Base-by-base conservation (phyloP, 148 eudicot genomes). In the Suaeda aralocaspica region DNA sequence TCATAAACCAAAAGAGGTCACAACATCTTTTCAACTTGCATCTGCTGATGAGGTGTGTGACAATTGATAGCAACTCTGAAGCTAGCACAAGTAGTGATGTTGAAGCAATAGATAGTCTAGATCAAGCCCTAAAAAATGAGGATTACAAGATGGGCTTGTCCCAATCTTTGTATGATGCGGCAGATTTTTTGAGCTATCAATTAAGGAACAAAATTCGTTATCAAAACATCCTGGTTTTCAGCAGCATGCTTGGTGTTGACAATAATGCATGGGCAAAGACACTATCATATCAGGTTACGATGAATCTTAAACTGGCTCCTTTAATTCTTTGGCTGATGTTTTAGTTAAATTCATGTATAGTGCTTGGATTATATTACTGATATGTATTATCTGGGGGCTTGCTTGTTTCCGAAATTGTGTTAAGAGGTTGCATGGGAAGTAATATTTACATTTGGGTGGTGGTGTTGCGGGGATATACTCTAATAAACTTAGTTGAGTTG, bases 141-240 rank as follows among this genome's bases (percentile, higher is more conserved):
- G 92, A 91, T 74, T 84, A 82, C 42, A 84, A 82, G 85, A 84
- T 63, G 97, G 91, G 31, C 89, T 94, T 72, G 86, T 94, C 64
- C n/a, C 98, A 89, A 75, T 82, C 89, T 49, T 79, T 94, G 68
- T 87, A 91, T 81, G 98, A 94, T 74, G 88, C 97, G 30, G 91
- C 98, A 30, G 98, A 81, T 89, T 89, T 46, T 89, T 89, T 83
- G 97, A 94, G 80, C 76, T 91, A 74, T 87, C 90, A 64, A 84
- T 94, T 72, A 91, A 78, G 73, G 85, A 88, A 76, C 83, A 81
- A 60, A 86, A 79, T 59, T 83, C 85, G 12, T 56, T 67, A 34
- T 79, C 80, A 89, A 84, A 63, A 71, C 71, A 42, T 83, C 96
- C 42, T 94, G 96, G 98, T 94, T 94, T 86, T 82, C 98, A 64